These are phyloP conservation scores for Alternaria arborescens DNA, from an alignment of 2,329 filamentous ascomycete genomes.

Conservation along the genomic window DNA sequence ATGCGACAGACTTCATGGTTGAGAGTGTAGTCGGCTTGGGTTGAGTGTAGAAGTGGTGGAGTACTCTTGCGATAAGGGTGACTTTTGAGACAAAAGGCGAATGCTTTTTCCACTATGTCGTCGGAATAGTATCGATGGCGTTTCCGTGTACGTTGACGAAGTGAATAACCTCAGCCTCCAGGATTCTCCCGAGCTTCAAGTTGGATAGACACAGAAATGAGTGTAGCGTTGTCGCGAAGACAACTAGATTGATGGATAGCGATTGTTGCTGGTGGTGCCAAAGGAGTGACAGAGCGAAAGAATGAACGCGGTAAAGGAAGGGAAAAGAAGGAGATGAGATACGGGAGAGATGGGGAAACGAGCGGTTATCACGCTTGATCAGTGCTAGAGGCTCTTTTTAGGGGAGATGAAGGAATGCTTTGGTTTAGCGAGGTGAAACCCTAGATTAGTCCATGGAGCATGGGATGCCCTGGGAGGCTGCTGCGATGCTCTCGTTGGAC, in stretches of 20 bases:
- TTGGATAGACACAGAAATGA: constrained; percentile 40
- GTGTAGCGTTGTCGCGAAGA: constrained; percentile 32
- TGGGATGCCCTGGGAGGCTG: constrained; percentile 17
- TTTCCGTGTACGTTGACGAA: constrained; percentile 13
- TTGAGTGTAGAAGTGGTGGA: constrained; percentile 13
- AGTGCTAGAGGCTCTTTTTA: constrained; percentile 33
- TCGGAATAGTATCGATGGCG: neutral
- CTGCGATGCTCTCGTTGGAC: constrained; percentile 30
- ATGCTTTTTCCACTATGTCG: constrained; percentile 11
- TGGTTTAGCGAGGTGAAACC: constrained; percentile 49
- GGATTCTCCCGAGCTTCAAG: constrained; percentile 31
- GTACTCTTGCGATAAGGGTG: constrained; percentile 4
- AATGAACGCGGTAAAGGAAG: constrained; percentile 32
- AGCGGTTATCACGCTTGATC: constrained; percentile 40
- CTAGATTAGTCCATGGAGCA: constrained; percentile 31
- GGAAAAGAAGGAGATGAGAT: constrained; percentile 27
- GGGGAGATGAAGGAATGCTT: constrained; percentile 52
- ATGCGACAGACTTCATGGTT: constrained; percentile 44
- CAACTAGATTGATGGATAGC: constrained; percentile 27
- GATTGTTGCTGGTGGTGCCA: constrained; percentile 36
- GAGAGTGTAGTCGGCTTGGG: constrained; percentile 1
- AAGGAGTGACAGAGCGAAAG: constrained; percentile 40
- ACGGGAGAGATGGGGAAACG: constrained; percentile 20
- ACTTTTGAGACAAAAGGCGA: constrained; percentile 6
- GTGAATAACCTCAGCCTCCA: constrained; percentile 34